Base-by-base conservation (phyloP, 306 rosid species). In the Glycyrrhiza uralensis region DNA sequence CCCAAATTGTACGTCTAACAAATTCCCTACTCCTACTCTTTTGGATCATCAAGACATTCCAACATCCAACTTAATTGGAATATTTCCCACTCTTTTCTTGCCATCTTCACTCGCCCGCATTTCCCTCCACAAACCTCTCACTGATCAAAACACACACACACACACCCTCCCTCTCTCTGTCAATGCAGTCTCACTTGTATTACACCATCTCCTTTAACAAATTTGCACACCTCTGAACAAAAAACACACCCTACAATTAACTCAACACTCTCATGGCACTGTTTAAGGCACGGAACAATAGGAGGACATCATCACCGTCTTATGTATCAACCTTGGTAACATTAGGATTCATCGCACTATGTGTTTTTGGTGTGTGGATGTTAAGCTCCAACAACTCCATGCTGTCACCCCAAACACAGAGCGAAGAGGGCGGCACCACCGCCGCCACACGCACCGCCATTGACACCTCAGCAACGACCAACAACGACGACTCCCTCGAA, bases 291-390 rank as follows among this genome's bases (percentile, higher is more conserved):
- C 92, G 93, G 1, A 82, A 17, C 30, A 88, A 26, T 73, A 87
- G 87, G 77, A 75, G 95, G 57, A 45, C 92, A 0, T 87, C 89
- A 23, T 87, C 96, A 12, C 36, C 85, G 1, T 88, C 97, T 8
- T 89, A 82, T 23, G 71, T 85, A 14, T 85, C 96, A 12, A 85
- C 96, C 29, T 63, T 84, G 19, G 79, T 91, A 13, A 79, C 83
- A 4, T 18, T 85, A 51, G 72, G 79, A 23, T 89, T 91, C 56
- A 61, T 94, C 5, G 91, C 84, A 66, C 17, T 91, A 12, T 87
- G 92, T 59, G 88, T 91, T 82, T 79, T 89, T 0, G 88, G 83
- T 9, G 74, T 89, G 4, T 91, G 96, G 92, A 85, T 85, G 87
- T 80, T 94, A 49, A 83, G 79, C 64, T 73, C 87, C 26, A 86